Conservation (phyloP, 2,329 filamentous ascomycete species). For the Ceratocystis variospora region DNA sequence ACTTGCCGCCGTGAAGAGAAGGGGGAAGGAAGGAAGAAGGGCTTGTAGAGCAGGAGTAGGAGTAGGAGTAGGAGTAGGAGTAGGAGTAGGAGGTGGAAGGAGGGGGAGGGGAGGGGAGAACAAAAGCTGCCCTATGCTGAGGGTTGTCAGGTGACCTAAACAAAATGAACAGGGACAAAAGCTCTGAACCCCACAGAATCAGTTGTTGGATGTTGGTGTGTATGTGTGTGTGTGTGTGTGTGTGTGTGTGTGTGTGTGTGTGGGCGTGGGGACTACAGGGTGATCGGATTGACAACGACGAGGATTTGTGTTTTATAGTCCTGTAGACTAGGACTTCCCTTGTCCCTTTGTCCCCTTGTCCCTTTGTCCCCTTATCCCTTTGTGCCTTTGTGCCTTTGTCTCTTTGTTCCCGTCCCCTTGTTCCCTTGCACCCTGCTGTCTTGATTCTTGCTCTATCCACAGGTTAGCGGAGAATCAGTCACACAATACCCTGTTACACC, state of each 20-base stretch:
- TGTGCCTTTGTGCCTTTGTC: background rate
- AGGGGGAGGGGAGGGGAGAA: background rate
- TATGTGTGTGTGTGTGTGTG: too few species aligned
- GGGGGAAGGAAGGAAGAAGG: background rate
- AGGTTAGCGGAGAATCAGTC: background rate
- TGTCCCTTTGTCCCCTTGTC: background rate
- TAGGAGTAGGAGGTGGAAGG: too few species aligned
- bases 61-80: too few species aligned
- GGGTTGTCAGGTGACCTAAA: background rate
- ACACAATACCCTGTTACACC: background rate
- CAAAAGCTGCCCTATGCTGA: background rate
- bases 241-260: too few species aligned
- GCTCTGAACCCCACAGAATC: background rate
- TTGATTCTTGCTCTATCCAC: background rate
- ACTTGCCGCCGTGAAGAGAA: too few species aligned
- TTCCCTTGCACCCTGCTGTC: background rate
- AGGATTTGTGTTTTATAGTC: background rate
- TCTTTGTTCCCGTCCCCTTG: background rate
- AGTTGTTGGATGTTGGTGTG: background rate
- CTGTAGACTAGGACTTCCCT: background rate
- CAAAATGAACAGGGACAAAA: constrained; percentile 4
- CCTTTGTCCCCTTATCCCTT: too few species aligned
- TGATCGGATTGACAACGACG: background rate
- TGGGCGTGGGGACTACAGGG: background rate
- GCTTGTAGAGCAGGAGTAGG: too few species aligned